Evolutionary conservation across 768 basidiomycete species (phyloP), one percentile per base, ranked within the genome.

Genomic region (Amanita rubescens): DNA sequence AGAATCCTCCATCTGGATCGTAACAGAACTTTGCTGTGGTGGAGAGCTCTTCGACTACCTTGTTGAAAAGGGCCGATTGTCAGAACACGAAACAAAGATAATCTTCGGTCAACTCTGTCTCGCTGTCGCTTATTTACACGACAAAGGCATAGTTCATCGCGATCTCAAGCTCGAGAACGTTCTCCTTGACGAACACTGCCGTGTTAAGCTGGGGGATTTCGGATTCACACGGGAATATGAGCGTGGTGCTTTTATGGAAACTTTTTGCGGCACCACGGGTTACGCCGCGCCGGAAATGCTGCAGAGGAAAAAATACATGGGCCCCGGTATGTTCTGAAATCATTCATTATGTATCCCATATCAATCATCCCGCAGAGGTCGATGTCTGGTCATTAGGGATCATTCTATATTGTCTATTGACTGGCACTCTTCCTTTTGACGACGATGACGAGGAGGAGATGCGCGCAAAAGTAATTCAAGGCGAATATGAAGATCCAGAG

Each of bases 21-120:
- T 99, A 39, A 91, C 94, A 14, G 96, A 99, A 65, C 84, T 99
- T 32, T 98, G 96, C 69, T 86, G 84, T 42, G 96, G 96, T 9
- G 96, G 96, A 37, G 96, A 99, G 68, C 80, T 99, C 25, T 99
- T 97, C 69, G 96, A 98, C 70, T 98, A 98, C 65, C 85, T 99
- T 20, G 91, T 88, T 12, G 96, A 99, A 74, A 90, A 95, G 61
- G 91, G 93, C 19, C 79, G 94, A 2, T 67, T 98, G 50, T 71
- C 80, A 19, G 92, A 95, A 67, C 80, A 84, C 38, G 96, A 99
- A 70, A 76, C 91, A 3, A 81, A 81, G 60, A 70, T 87, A 19
- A 69, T 98, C n/a, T 96, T 99, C 64, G 95, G 96, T n/a, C 94
- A 98, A 65, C 73, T 98, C 4, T 90, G 89, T 62, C 84, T 97